Evolutionary conservation across 2,329 filamentous ascomycete species (phyloP).

Genomic region (Cladosporium sp.): DNA sequence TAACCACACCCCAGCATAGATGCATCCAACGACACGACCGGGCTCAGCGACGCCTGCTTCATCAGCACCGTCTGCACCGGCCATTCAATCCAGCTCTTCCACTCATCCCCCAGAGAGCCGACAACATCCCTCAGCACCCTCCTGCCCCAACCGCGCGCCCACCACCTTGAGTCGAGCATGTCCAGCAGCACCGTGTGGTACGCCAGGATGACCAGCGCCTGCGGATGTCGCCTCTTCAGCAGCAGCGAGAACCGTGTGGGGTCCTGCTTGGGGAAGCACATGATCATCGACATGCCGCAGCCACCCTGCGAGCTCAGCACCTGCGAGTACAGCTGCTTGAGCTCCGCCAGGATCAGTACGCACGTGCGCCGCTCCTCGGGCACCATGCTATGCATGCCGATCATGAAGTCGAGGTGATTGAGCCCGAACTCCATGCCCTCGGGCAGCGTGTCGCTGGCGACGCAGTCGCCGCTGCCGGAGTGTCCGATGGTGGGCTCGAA

Average conservation of each 20-base stretch:
- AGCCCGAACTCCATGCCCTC: slow-evolving; percentile 26
- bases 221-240: slow-evolving; percentile 22
- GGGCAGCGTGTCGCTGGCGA: slow-evolving; percentile 11
- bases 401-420: slow-evolving; percentile 28
- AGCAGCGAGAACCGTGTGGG: slow-evolving; percentile 20
- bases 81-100: slow-evolving; percentile 28
- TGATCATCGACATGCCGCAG: slow-evolving; percentile 20
- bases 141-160: slow-evolving; percentile 22
- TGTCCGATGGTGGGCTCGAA: slow-evolving; percentile 3
- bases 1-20: not conserved
- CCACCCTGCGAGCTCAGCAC: slow-evolving; percentile 14
- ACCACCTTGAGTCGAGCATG: slow-evolving; percentile 24
- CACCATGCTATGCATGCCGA: slow-evolving; percentile 25
- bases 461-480: not conserved
- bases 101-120: slow-evolving; percentile 19
- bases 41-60: slow-evolving; percentile 9
- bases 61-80: slow-evolving; percentile 22
- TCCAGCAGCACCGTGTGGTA: slow-evolving; percentile 28
- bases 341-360: slow-evolving; percentile 22
- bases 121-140: slow-evolving; percentile 23
- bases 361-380: slow-evolving; percentile 23
- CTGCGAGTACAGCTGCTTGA: slow-evolving; percentile 22
- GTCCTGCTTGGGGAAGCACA: slow-evolving; percentile 28
- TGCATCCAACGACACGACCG: slow-evolving; percentile 3
- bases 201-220: slow-evolving; percentile 25